Evolutionary conservation across 495 filamentous ascomycete species (phyloP).

Genomic region (Penicillium mononematosum): DNA sequence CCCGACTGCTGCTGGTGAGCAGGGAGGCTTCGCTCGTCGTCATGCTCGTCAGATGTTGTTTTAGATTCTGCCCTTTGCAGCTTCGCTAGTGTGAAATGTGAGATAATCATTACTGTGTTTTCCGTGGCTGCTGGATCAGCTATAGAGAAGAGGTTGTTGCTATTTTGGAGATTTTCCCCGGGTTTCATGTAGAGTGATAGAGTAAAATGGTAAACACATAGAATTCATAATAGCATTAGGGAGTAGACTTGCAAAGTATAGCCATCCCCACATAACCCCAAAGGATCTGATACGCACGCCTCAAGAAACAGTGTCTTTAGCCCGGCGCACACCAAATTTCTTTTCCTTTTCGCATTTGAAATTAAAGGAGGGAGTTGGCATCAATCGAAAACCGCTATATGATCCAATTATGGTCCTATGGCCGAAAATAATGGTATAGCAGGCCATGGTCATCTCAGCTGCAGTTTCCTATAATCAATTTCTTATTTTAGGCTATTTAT

Average conservation of each 20-base stretch:
- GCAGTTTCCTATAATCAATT: too few relatives aligned
- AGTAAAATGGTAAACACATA: not conserved
- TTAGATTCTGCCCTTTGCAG: slow-evolving; percentile 20
- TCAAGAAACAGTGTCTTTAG: not conserved
- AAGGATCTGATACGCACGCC: not conserved
- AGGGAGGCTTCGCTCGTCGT: slow-evolving; percentile 22
- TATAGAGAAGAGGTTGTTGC: slow-evolving; percentile 10
- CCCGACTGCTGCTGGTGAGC: slow-evolving; percentile 6
- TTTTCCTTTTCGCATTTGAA: not conserved
- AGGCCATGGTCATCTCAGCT: too few relatives aligned
- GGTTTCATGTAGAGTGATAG: not conserved
- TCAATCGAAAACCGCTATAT: too few relatives aligned
- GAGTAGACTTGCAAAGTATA: not conserved
- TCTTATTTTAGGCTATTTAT: too few relatives aligned
- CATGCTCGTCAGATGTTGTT: slow-evolving; percentile 31
- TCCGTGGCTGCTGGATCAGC: slow-evolving; percentile 24
- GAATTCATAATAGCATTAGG: not conserved
- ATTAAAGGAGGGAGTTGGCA: not conserved
- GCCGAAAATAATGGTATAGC: too few relatives aligned
- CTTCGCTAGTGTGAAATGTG: slow-evolving; percentile 15
- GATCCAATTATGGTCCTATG: too few relatives aligned
- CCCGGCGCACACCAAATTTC: not conserved
- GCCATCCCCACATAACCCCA: not conserved
- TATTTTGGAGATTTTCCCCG: not conserved
- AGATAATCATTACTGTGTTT: slow-evolving; percentile 15